Conservation (phyloP, 768 basidiomycete genomes). For the Mycena crocata region DNA sequence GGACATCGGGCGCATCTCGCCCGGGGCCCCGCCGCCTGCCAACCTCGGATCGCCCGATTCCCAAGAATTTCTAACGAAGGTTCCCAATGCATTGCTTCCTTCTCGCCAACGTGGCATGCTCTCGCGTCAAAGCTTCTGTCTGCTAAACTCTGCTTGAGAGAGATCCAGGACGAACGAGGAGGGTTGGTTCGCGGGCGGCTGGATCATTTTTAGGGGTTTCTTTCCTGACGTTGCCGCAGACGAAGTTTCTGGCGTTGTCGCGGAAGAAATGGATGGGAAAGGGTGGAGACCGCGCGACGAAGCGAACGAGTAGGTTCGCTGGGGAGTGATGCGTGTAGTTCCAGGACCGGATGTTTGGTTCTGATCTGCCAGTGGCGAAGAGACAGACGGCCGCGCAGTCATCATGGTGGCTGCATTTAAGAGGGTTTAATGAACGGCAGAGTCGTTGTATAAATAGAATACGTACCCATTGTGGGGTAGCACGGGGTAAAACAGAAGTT, state of each 20-base stretch:
- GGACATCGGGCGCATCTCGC: too few relatives aligned
- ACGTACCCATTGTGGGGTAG: slow-evolving; percentile 21
- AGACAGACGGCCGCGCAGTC: slow-evolving; percentile 62
- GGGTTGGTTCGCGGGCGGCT: slow-evolving; percentile 80
- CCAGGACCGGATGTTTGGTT: slow-evolving; percentile 41
- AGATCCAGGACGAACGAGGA: slow-evolving; percentile 84
- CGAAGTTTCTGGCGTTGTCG: too few relatives aligned
- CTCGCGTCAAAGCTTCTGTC: slow-evolving; percentile 52
- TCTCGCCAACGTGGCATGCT: slow-evolving; percentile 1
- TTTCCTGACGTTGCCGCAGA: slow-evolving; percentile 44
- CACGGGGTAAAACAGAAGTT: slow-evolving; percentile 3
- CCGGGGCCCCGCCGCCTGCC: not conserved
- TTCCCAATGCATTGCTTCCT: slow-evolving; percentile 8
- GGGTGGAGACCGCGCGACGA: slow-evolving; percentile 83
- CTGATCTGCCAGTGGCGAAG: slow-evolving; percentile 72
- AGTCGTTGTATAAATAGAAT: not conserved
- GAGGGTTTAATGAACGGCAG: not conserved
- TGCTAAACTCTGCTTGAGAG: slow-evolving; percentile 85
- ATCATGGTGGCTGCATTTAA: slow-evolving; percentile 50
- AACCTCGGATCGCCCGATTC: slow-evolving; percentile 6
- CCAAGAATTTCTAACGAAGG: not conserved
- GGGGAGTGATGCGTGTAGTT: slow-evolving; percentile 49
- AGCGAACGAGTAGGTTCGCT: slow-evolving; percentile 68
- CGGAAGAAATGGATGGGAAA: slow-evolving; percentile 73
- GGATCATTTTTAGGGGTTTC: slow-evolving; percentile 79